These are phyloP conservation scores for Rhododendron griersonianum DNA, from an alignment of 148 eudicot genomes.

Conservation along the genomic window DNA sequence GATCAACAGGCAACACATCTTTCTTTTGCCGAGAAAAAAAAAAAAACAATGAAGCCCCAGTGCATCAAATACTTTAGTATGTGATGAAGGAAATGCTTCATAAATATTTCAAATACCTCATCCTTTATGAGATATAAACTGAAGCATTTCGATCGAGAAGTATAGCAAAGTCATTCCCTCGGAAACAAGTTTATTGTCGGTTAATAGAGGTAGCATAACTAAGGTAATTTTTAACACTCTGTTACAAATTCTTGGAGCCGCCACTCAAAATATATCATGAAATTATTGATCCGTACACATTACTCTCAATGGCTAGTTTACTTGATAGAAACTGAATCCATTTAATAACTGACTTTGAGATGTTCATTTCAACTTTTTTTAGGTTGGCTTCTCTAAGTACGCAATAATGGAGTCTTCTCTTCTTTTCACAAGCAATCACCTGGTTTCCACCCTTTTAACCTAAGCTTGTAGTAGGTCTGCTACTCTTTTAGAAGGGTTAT, in stretches of 20 bases:
- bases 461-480: background rate
- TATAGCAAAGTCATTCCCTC: background rate
- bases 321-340: background rate
- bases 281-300: background rate
- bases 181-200: background rate
- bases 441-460: slow-evolving; percentile 1
- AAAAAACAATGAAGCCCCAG: background rate
- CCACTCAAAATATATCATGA: background rate
- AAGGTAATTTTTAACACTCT: background rate
- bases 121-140: background rate
- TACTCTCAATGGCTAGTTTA: background rate
- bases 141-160: background rate
- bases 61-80: background rate
- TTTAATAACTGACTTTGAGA: slow-evolving; percentile 1
- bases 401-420: slow-evolving; percentile 31
- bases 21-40: too few relatives aligned
- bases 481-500: background rate
- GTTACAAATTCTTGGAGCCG: background rate
- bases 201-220: background rate
- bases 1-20: too few relatives aligned
- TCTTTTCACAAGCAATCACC: slow-evolving; percentile 5
- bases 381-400: slow-evolving; percentile 44
- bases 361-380: slow-evolving; percentile 5
- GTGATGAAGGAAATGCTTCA: background rate
- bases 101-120: background rate